A percentile compares a stretch with the other conserved stretches of the same genome.
phyloP scores from a whole-genome alignment of 176 grass and related monocot genomes.

The Oryza glumipatula region DNA sequence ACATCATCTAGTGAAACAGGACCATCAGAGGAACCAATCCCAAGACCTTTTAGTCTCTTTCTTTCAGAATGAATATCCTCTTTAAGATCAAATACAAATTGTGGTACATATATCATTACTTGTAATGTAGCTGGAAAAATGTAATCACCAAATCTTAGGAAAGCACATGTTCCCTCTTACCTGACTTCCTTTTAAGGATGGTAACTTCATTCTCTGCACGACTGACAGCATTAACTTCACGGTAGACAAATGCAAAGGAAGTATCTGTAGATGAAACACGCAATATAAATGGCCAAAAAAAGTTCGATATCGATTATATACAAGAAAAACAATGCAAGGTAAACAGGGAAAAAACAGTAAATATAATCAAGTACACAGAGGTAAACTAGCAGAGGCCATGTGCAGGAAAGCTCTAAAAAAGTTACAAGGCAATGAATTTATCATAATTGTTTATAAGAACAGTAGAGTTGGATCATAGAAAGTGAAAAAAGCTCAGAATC shows the following conservation, averaged over 20 bases:
- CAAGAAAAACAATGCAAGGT: conserved; percentile 4
- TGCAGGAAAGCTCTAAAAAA: background rate
- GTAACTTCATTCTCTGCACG: conserved; percentile 45
- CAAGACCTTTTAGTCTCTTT: conserved; percentile 95
- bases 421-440: conserved; percentile 12
- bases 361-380: background rate
- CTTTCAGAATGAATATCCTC: conserved; percentile 62
- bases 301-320: background rate
- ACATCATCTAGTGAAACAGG: conserved; percentile 93
- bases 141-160: conserved; percentile 18
- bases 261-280: conserved; percentile 56
- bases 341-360: conserved; percentile 14
- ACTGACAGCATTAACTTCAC: conserved; percentile 58
- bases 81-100: conserved; percentile 43
- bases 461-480: background rate
- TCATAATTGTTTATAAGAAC: background rate
- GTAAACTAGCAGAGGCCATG: background rate
- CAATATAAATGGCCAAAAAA: background rate
- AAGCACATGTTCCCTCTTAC: conserved; percentile 50
- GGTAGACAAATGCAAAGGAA: conserved; percentile 93
- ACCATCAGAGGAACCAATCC: conserved; percentile 91
- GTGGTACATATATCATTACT: background rate
- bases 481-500: background rate
- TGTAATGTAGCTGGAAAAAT: background rate
- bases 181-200: conserved; percentile 75